Conservation (phyloP, 192 early-diverging fungal genomes). For the Coemansia sp. region DNA sequence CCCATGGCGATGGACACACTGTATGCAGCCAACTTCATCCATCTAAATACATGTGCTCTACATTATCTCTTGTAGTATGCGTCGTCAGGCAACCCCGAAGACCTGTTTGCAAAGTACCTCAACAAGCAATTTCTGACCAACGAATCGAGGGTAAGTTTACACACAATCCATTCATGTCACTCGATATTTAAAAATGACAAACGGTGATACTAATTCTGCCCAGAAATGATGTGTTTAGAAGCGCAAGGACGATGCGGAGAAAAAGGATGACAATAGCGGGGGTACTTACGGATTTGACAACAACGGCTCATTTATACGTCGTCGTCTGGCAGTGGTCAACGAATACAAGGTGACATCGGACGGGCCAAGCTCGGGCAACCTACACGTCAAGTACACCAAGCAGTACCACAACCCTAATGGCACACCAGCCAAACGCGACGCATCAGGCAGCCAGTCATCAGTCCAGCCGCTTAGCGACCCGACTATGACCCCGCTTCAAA, state of each 20-base stretch:
- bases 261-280: conserved; percentile 1
- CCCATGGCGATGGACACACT: neutral
- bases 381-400: conserved; percentile 57
- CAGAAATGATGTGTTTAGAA: conserved; percentile 19
- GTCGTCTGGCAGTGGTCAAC: conserved; percentile 57
- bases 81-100: conserved; percentile 42
- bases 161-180: neutral
- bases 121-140: conserved; percentile 60
- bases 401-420: conserved; percentile 52
- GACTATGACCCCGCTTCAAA: neutral
- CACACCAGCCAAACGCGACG: neutral
- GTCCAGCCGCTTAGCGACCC: neutral
- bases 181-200: neutral
- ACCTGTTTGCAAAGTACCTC: conserved; percentile 49
- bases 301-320: conserved; percentile 44
- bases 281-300: conserved; percentile 51
- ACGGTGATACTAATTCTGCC: neutral
- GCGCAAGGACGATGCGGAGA: conserved; percentile 39
- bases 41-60: neutral
- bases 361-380: conserved; percentile 42
- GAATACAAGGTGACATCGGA: conserved; percentile 51
- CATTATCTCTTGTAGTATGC: conserved; percentile 28
- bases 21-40: neutral
- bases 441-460: neutral
- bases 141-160: conserved; percentile 45